Conservation (phyloP, 176 grass and related monocot genomes). For the Oryza glumipatula region DNA sequence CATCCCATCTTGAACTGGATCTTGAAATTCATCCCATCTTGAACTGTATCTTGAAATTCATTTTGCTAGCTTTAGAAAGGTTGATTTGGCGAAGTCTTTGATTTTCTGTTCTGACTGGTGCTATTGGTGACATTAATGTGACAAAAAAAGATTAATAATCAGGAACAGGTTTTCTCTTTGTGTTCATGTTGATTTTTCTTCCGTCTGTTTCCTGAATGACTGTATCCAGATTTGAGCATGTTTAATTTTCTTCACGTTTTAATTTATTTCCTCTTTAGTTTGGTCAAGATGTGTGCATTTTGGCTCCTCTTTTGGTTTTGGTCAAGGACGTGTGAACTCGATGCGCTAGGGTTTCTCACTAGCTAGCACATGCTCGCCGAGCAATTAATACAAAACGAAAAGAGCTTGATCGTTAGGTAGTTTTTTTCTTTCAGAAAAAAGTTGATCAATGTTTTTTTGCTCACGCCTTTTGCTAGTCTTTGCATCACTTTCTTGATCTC, state of each 20-base stretch:
- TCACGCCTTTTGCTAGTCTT: constrained; percentile 19
- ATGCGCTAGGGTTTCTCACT: constrained; percentile 59
- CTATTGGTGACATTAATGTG: neutral
- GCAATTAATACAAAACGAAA: constrained; percentile 43
- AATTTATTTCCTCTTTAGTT: constrained; percentile 27
- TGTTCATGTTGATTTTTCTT: constrained; percentile 1
- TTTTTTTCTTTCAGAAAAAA: constrained; percentile 17
- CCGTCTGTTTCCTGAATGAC: neutral
- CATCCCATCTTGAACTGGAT: neutral
- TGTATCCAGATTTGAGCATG: neutral
- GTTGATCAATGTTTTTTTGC: constrained; percentile 9
- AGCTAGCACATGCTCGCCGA: constrained; percentile 17
- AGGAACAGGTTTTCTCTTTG: neutral
- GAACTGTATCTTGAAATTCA: constrained; percentile 14
- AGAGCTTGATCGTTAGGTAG: constrained; percentile 33
- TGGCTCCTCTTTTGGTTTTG: constrained; percentile 19
- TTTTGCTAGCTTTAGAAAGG: neutral
- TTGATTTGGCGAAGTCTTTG: neutral
- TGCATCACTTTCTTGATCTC: constrained; percentile 27
- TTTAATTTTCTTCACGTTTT: neutral
- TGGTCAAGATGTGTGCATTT: constrained; percentile 43
- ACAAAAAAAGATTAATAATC: constrained; percentile 29
- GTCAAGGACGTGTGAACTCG: constrained; percentile 47
- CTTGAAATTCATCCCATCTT: neutral
- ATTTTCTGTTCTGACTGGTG: neutral